These are phyloP conservation scores for Polytolypa hystricis DNA, from an alignment of 2,329 filamentous ascomycete genomes.

Conservation along the genomic window DNA sequence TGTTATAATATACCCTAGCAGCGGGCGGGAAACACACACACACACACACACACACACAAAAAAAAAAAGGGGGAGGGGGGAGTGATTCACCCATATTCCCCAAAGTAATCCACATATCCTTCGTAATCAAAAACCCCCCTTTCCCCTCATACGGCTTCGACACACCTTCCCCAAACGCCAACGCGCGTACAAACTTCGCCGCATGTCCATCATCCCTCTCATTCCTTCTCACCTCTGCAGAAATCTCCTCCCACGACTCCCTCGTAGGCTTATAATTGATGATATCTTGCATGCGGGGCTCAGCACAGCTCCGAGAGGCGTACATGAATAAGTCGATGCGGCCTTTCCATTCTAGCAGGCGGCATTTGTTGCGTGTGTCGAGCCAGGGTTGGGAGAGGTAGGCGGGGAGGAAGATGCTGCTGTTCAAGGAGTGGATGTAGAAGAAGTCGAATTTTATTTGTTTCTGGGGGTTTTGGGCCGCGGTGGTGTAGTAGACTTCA, in stretches of 20 bases:
- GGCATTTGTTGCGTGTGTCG: conserved; percentile 47
- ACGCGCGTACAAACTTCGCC: conserved; percentile 60
- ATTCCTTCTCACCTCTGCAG: conserved; percentile 35
- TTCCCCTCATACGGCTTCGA: conserved; percentile 26
- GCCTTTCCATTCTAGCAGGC: conserved; percentile 73
- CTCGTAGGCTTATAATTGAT: conserved; percentile 46
- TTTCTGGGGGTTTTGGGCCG: conserved; percentile 54
- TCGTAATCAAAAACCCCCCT: conserved; percentile 25
- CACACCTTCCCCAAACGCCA: conserved; percentile 52
- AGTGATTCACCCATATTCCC: conserved; percentile 32
- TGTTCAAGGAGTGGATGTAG: conserved; percentile 66
- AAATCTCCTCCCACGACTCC: conserved; percentile 34
- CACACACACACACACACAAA: too few relatives aligned
- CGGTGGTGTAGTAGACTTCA: conserved; percentile 45
- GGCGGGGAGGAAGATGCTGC: conserved; percentile 59
- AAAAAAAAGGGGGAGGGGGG: neutral
- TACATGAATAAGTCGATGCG: conserved; percentile 66
- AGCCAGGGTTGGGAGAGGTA: conserved; percentile 55
- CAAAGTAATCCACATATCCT: conserved; percentile 35
- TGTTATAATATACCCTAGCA: too few relatives aligned
- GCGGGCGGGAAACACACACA: too few relatives aligned
- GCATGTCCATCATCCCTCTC: conserved; percentile 67
- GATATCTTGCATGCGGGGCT: conserved; percentile 50
- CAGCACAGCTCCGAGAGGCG: conserved; percentile 53
- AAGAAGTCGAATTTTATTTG: conserved; percentile 72